phyloP scores from a whole-genome alignment of 1,139 yeast genomes.

The Protomyces gravidus region DNA sequence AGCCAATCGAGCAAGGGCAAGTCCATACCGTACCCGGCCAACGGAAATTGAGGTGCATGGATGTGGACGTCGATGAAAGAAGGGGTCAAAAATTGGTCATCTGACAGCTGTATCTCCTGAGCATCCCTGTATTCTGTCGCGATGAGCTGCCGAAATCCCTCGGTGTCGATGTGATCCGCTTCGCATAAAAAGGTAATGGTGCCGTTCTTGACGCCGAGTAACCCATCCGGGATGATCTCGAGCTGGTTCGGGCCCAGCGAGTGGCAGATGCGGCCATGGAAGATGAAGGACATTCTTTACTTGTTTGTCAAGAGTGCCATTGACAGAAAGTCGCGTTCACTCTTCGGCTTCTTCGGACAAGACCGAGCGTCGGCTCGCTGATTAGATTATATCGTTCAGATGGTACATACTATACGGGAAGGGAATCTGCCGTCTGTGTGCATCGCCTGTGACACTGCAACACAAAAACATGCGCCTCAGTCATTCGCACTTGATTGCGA shows the following conservation, averaged over 20 bases:
- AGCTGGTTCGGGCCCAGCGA: constrained; percentile 50
- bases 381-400: background rate
- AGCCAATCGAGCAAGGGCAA: constrained; percentile 86
- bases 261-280: constrained; percentile 54
- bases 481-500: no score
- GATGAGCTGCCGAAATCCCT: constrained; percentile 3
- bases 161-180: constrained; percentile 12
- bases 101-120: constrained; percentile 2
- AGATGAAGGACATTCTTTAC: constrained; percentile 3
- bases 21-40: constrained; percentile 82
- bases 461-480: background rate
- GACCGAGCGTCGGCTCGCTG: background rate
- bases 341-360: background rate
- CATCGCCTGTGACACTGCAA: no score
- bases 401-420: no score
- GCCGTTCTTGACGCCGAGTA: constrained; percentile 56
- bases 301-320: no score
- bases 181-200: constrained; percentile 46
- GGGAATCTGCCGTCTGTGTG: no score
- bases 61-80: constrained; percentile 94
- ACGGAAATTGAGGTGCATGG: constrained; percentile 97
- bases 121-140: constrained; percentile 8
- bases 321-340: no score
- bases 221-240: constrained; percentile 49
- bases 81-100: constrained; percentile 52